phyloP scores from a whole-genome alignment of 1,139 yeast species.

The Yamadazyma mexicana region DNA sequence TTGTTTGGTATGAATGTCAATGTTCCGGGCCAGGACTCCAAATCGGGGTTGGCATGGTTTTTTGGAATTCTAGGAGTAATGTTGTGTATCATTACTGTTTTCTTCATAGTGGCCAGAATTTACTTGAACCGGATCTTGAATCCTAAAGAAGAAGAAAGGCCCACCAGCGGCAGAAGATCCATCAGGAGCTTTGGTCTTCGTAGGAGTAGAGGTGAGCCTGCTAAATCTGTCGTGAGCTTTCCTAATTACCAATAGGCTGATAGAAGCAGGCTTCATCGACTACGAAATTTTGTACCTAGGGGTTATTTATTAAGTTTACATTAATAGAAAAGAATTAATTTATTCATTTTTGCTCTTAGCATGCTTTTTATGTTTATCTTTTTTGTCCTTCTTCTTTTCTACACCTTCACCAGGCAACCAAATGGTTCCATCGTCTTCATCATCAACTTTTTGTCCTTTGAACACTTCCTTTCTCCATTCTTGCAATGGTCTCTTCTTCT shows the following conservation, averaged over 20 bases:
- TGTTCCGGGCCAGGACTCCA: slow-evolving; percentile 68
- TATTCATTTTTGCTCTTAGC: not conserved
- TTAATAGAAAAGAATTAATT: not conserved
- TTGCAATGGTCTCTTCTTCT: slow-evolving; percentile 68
- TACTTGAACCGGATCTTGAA: slow-evolving; percentile 33
- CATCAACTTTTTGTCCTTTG: slow-evolving; percentile 53
- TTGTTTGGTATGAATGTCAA: slow-evolving; percentile 93
- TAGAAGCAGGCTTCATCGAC: not conserved
- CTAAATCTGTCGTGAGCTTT: slow-evolving; percentile 43
- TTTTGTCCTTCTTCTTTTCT: slow-evolving; percentile 6
- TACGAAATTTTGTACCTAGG: not conserved
- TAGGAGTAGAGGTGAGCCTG: slow-evolving; percentile 26
- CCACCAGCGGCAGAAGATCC: slow-evolving; percentile 30
- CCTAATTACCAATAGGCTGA: slow-evolving; percentile 27
- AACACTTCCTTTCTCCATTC: slow-evolving; percentile 92
- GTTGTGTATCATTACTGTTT: slow-evolving; percentile 29
- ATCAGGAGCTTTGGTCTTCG: slow-evolving; percentile 48
- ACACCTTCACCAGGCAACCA: slow-evolving; percentile 32
- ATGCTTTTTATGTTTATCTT: slow-evolving; percentile 7
- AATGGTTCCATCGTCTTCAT: slow-evolving; percentile 33
- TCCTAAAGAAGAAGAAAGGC: slow-evolving; percentile 14
- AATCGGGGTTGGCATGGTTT: slow-evolving; percentile 26
- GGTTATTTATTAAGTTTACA: not conserved
- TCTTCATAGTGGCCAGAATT: slow-evolving; percentile 32
- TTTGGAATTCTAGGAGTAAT: slow-evolving; percentile 41